Base-by-base conservation (phyloP, 345 rosid genomes). In the Pseudoturritis turrita region DNA sequence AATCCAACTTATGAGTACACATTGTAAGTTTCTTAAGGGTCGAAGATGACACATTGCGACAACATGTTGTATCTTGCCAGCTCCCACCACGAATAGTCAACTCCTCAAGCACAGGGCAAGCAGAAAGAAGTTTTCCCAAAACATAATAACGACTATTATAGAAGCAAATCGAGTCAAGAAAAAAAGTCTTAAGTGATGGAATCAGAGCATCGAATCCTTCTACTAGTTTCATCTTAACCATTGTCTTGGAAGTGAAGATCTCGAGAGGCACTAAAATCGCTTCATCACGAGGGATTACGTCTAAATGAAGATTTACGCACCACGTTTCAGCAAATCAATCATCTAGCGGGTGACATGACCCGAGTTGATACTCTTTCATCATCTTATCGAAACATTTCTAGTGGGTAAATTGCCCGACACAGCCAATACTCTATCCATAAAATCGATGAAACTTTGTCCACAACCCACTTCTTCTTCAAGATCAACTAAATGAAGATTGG, bases 51-150 rank as follows among this genome's bases (percentile, higher is more conserved):
- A 65, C 35, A 15, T 0, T 65, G 25, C 17, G 60, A 15, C 37
- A 6, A 8, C 2, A 8, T 4, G 13, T 21, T 8, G 0, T 2
- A 26, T 40, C 0, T 8, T 33, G 15, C 36, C 53, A 40, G 6
- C 1, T 7, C 14, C 0, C n/a, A 44, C 68, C 26, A 33, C 10
- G 19, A 29, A 63, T 14, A 41, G 68, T 63, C 21, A 63, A 2
- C 47, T 63, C 44, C 68, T 63, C 55, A 19, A 63, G 68, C 28
- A 46, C 11, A 19, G 29, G 68, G 14, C 13, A 46, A 19, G 68
- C 68, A 46, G 55, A 13, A 19, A 63, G 55, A 46, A 63, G 28
- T 56, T 45, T 46, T 13, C 25, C 68, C 43, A 46, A 46, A 31
- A 63, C 68, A 63, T 56, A 61, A 12, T 3, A 55, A 15, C 11